A percentile compares a stretch with the other conserved stretches of the same genome.
These are phyloP conservation scores for Hippophae tibetana DNA, from an alignment of 306 rosid genomes.

Conservation along the genomic window DNA sequence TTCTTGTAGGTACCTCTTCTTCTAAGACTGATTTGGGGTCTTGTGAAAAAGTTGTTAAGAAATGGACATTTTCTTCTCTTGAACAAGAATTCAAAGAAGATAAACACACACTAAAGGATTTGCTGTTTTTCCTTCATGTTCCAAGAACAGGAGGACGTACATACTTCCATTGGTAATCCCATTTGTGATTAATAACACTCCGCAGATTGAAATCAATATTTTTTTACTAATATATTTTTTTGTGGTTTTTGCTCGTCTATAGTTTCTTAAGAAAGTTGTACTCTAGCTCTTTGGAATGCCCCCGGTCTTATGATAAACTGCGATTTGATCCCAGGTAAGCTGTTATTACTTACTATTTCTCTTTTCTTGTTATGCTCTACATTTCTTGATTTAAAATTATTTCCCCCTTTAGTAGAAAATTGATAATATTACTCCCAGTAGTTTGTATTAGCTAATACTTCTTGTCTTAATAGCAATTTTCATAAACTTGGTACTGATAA, in stretches of 20 bases:
- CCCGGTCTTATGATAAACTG: conserved; percentile 90
- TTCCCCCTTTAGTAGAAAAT: neutral
- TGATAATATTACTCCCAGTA: neutral
- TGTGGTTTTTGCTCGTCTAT: conserved; percentile 22
- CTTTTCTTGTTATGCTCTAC: neutral
- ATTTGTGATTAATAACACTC: neutral
- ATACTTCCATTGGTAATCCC: conserved; percentile 68
- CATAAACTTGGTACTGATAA: too few relatives aligned
- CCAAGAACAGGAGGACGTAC: conserved; percentile 97
- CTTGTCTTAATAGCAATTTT: too few relatives aligned
- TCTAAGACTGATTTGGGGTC: conserved; percentile 32
- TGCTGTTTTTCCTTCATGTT: conserved; percentile 85
- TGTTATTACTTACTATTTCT: neutral
- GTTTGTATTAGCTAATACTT: too few relatives aligned
- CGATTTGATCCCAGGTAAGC: conserved; percentile 89
- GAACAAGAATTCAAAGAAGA: conserved; percentile 46
- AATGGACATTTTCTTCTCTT: conserved; percentile 65
- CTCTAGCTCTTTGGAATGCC: conserved; percentile 69
- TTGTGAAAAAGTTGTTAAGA: conserved; percentile 64
- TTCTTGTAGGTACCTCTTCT: conserved; percentile 37
- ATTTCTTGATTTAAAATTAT: neutral
- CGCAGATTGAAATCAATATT: neutral
- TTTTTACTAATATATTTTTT: conserved; percentile 18
- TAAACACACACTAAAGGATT: conserved; percentile 58
- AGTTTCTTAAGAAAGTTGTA: conserved; percentile 86